Evolutionary conservation across 768 basidiomycete genomes (phyloP), one percentile per base, ranked within the genome.

Genomic region (Coprinopsis marcescibilis): DNA sequence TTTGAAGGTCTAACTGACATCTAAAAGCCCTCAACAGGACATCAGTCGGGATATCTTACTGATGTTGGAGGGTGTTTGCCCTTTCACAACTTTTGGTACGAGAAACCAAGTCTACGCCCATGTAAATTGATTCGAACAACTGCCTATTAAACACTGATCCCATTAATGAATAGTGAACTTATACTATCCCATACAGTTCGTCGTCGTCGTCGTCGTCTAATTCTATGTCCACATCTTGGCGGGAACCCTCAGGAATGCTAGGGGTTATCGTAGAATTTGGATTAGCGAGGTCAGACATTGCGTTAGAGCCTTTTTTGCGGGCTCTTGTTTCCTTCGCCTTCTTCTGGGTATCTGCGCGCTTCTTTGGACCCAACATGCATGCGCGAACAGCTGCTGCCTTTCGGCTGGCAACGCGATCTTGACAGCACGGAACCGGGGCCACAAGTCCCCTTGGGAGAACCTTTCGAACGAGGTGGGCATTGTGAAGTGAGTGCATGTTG

Each of bases 401-500:
- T 19, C 51, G 52, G 15, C 30, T 17, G 6, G 0, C 24, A 1
- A 1, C 11, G 7, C 47, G 40, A 48, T 54, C 44, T 7, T 15
- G 7, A 21, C 19, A 20, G 40, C 45, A 48, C 17, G 43, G 51
- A 2, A 43, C 45, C 10, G 62, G 62, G 2, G 20, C 35, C 0
- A 48, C 51, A 3, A 64, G 54, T 5, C 52, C 6, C 10, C 57
- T 51, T 8, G 63, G 64, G 5, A 65, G 52, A 5, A 46, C 44
- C 17, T 50, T 17, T 1, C 58, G 56, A 19, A 65, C 33, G 21
- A 60, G 55, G 20, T 57, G 57, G n/a, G 58, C 55, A 50, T 65
- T 65, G 43, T 65, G 63, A 4, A 64, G 51, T 2, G 60, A 54
- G 43, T 64, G 63, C 43, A 56, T 57, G 35, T 65, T 66, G 36